phyloP scores from a whole-genome alignment of 352 stramenopile species.

The Poterioochromonas sp. region DNA sequence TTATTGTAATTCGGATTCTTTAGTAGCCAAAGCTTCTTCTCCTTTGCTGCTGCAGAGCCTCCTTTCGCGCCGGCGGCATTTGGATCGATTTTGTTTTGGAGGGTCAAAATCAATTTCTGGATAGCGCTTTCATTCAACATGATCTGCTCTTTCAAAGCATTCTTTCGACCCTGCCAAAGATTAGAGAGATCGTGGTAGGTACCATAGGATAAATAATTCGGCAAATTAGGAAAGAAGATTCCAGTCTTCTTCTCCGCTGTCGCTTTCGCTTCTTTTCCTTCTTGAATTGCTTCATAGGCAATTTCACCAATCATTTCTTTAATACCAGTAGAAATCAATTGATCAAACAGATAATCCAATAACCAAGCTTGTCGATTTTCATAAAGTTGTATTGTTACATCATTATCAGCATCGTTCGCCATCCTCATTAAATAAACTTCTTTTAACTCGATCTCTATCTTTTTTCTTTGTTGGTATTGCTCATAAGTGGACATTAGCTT shows the following conservation, averaged over 20 bases:
- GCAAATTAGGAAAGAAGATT: conserved; percentile 21
- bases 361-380: background rate
- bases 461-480: background rate
- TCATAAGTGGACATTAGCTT: background rate
- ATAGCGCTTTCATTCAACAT: background rate
- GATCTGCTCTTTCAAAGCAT: background rate
- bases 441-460: background rate
- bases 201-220: background rate
- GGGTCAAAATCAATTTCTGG: background rate
- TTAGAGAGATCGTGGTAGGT: background rate
- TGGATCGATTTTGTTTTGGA: no score
- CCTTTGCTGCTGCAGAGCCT: background rate
- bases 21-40: no score
- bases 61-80: background rate
- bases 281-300: background rate
- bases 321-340: background rate
- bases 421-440: background rate
- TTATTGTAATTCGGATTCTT: no score
- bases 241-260: conserved; percentile 20
- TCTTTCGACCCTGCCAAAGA: background rate
- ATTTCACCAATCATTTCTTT: conserved; percentile 25
- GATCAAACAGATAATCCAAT: background rate
- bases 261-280: background rate
- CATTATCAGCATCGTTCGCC: background rate
- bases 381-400: background rate